Evolutionary conservation across 2,329 filamentous ascomycete species (phyloP), one percentile per base, ranked within the genome.

Genomic region (Epichloe festucae): DNA sequence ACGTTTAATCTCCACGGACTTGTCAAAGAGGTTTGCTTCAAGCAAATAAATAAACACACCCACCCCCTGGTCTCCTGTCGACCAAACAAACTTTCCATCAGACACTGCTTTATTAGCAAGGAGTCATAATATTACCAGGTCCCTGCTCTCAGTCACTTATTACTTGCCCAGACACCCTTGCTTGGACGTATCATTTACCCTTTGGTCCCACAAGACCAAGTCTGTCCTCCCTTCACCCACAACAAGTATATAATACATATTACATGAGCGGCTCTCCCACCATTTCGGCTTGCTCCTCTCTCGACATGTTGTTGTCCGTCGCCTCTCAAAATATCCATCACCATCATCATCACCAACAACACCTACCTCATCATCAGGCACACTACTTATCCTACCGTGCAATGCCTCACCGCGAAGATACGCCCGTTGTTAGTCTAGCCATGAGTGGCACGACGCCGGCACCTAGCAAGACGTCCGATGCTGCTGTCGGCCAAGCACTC

Each of bases 401-500:
- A 40, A 59, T 59, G 58, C 58, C 58, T 53, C 58, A 60, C 47
- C 57, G 58, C 43, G 57, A 58, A 46, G 56, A 56, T 3, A 50
- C 53, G 10, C 54, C 57, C 19, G 46, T 52, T 31, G 49, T 56
- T 34, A 34, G 54, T 47, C 52, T 50, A 49, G 48, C 21, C 36
- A 52, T 52, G 53, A 35, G 19, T 36, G 46, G 36, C 27, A 44
- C 51, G 19, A 42, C 53, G 42, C 40, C 54, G 40, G 47, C 36
- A n/a, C 36, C 12, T 1, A 1, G 14, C 57, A 55, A 60, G 42
- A 53, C 53, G 21, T 62, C 67, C 47, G 65, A 68, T 36, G 60
- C 70, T 55, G 69, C 67, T 50, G 78, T 89, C 52, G 73, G 79
- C 55, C 76, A 82, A 64, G 87, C 87, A 23, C 75, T 94, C 51